A percentile compares a stretch with the other conserved stretches of the same genome.
These are phyloP conservation scores for Scheffersomyces quercinus DNA, from an alignment of 1,139 yeast genomes.

Conservation along the genomic window DNA sequence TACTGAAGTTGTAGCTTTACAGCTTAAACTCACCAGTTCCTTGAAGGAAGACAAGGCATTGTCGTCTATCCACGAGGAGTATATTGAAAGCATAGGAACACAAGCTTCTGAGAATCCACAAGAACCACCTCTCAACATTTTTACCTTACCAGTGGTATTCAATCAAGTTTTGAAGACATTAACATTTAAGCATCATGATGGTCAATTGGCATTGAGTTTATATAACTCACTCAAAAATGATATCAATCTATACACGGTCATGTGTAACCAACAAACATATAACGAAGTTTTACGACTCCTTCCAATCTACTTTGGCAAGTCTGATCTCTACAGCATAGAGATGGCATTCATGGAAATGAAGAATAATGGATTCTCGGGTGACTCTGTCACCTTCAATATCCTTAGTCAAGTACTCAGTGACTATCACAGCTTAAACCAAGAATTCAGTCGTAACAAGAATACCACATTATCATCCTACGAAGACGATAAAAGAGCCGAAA, in stretches of 20 bases:
- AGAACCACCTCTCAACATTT: slow-evolving; percentile 30
- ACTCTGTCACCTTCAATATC: slow-evolving; percentile 35
- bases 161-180: slow-evolving; percentile 31
- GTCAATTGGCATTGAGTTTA: slow-evolving; percentile 35
- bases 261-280: slow-evolving; percentile 45
- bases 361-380: slow-evolving; percentile 44
- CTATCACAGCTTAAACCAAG: slow-evolving; percentile 36
- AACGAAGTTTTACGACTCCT: slow-evolving; percentile 39
- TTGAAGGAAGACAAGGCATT: neutral
- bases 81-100: slow-evolving; percentile 15
- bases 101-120: slow-evolving; percentile 19
- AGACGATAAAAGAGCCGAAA: slow-evolving; percentile 34
- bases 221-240: slow-evolving; percentile 39
- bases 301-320: slow-evolving; percentile 43
- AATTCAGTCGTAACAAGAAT: slow-evolving; percentile 13
- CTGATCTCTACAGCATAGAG: slow-evolving; percentile 38
- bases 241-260: slow-evolving; percentile 31
- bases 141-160: slow-evolving; percentile 40
- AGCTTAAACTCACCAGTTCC: neutral
- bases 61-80: slow-evolving; percentile 14
- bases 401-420: slow-evolving; percentile 38
- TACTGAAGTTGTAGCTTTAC: neutral
- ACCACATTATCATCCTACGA: slow-evolving; percentile 32
- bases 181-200: slow-evolving; percentile 32
- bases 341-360: slow-evolving; percentile 38